Evolutionary conservation across 1,284 basidiomycete genomes (phyloP).

Genomic region (Ustilago trichophora): DNA sequence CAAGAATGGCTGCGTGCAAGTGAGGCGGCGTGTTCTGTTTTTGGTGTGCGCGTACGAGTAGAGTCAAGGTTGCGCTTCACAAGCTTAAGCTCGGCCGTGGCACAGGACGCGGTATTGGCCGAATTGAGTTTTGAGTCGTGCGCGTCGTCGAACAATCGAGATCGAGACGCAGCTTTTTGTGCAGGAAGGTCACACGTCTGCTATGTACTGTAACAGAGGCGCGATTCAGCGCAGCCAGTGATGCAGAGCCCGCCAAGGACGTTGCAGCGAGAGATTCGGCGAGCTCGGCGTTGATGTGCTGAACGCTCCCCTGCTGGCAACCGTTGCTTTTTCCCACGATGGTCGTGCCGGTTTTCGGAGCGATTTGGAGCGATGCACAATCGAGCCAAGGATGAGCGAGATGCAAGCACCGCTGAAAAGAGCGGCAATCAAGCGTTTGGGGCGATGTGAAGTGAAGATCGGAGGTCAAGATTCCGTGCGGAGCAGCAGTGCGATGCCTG

Average conservation of each 20-base stretch:
- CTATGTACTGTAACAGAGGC: not conserved
- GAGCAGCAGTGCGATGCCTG: constrained; percentile 1
- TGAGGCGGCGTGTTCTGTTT: constrained; percentile 1
- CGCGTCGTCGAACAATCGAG: constrained; percentile 11
- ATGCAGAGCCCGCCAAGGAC: constrained; percentile 2
- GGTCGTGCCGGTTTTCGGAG: constrained; percentile 15
- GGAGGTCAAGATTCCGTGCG: constrained; percentile 4
- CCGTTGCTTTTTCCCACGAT: constrained; percentile 21
- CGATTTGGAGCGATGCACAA: constrained; percentile 5
- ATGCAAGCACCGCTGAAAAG: not conserved
- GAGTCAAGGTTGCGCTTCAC: constrained; percentile 7
- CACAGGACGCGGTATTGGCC: constrained; percentile 1
- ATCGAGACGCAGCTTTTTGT: constrained; percentile 7
- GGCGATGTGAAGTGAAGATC: constrained; percentile 2
- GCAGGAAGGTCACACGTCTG: not conserved
- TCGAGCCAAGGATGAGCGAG: constrained; percentile 1
- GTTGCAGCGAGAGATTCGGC: constrained; percentile 5
- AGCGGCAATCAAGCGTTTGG: not conserved
- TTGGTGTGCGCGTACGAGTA: constrained; percentile 8
- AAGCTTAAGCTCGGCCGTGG: constrained; percentile 14
- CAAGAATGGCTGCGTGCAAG: not conserved
- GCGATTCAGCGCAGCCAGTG: not conserved
- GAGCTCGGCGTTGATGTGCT: constrained; percentile 9
- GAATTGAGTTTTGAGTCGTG: constrained; percentile 7
- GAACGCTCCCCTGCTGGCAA: constrained; percentile 7